Percentiles rank a stretch among this genome's conserved stretches.
Conservation (phyloP, 345 rosid genomes). For the Gossypium herbaceum region DNA sequence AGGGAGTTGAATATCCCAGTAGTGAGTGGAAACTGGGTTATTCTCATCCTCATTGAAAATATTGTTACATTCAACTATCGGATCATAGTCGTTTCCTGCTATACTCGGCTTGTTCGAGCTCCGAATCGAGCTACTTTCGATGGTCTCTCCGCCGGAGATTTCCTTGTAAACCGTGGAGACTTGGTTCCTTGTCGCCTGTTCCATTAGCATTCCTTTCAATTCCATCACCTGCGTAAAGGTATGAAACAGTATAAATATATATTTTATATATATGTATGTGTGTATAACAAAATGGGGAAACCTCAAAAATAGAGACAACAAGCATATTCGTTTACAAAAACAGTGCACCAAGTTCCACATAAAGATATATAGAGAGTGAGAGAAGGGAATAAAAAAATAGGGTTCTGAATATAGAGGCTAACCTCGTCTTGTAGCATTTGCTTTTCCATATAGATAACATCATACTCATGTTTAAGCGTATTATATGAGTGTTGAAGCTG, state of each 20-base stretch:
- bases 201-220: constrained; percentile 49
- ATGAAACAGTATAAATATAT: background rate
- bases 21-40: constrained; percentile 29
- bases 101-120: constrained; percentile 20
- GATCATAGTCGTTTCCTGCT: constrained; percentile 8
- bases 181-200: constrained; percentile 38
- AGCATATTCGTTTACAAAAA: background rate
- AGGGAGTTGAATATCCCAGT: constrained; percentile 36
- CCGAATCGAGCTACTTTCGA: constrained; percentile 45
- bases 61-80: constrained; percentile 33
- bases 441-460: constrained; percentile 57
- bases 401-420: background rate
- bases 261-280: background rate
- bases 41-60: constrained; percentile 35
- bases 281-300: background rate
- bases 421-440: constrained; percentile 84
- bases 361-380: background rate
- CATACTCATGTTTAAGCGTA: constrained; percentile 61
- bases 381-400: background rate
- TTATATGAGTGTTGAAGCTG: constrained; percentile 71
- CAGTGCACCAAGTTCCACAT: background rate
- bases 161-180: constrained; percentile 44
- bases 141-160: constrained; percentile 57
- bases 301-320: too few relatives aligned
- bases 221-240: constrained; percentile 39